Percentiles rank a stretch among this genome's conserved stretches.
phyloP scores from a whole-genome alignment of 371 early-diverging fungal genomes.

The Mucor circinelloides region DNA sequence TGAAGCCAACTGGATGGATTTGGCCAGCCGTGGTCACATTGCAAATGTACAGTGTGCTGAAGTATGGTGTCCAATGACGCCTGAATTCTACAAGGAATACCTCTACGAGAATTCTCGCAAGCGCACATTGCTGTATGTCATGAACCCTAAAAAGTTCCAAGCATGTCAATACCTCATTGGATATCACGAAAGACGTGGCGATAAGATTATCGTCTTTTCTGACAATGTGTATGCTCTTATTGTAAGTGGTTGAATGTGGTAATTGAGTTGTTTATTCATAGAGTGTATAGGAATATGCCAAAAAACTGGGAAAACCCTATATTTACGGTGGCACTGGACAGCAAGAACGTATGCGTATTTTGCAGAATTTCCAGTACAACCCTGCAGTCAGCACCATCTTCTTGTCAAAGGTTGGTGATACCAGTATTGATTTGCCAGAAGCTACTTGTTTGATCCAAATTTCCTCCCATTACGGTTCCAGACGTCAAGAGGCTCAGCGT shows the following conservation, averaged over 20 bases:
- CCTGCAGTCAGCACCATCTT: constrained; percentile 96
- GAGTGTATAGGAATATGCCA: constrained; percentile 79
- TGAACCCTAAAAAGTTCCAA: constrained; percentile 99
- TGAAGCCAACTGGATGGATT: constrained; percentile 99
- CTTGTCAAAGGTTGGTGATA: constrained; percentile 99
- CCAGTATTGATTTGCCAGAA: constrained; percentile 99
- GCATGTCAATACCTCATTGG: constrained; percentile 97
- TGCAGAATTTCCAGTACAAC: constrained; percentile 96
- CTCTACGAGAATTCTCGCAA: constrained; percentile 77
- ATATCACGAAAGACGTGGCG: constrained; percentile 95
- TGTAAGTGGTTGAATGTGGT: constrained; percentile 39
- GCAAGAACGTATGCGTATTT: constrained; percentile 94
- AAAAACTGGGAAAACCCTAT: constrained; percentile 88
- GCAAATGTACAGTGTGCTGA: constrained; percentile 99
- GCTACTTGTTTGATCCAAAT: constrained; percentile 99
- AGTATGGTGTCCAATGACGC: constrained; percentile 99
- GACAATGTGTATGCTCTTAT: constrained; percentile 98
- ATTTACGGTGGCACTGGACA: constrained; percentile 98
- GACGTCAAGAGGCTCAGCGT: constrained; percentile 99
- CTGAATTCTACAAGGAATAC: constrained; percentile 98
- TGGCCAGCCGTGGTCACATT: constrained; percentile 97
- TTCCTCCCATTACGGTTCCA: constrained; percentile 98
- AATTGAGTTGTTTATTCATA: background rate
- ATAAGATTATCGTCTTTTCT: constrained; percentile 99
- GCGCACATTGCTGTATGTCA: constrained; percentile 88